Base-by-base conservation (phyloP, 140 eudicot genomes). In the Stevia rebaudiana region DNA sequence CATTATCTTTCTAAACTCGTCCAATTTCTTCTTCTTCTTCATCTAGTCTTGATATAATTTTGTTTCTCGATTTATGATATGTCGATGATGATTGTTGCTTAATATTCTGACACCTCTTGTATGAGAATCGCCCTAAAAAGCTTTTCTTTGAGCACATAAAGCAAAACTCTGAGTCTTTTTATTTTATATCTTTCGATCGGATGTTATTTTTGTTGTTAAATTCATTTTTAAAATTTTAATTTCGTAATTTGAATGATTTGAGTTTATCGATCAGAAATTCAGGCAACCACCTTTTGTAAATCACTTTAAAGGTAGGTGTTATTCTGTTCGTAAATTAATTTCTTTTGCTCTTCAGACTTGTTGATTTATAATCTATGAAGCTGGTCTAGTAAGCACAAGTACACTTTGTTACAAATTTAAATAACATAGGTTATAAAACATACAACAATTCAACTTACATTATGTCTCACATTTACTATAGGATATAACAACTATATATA, bases 41-140 rank as follows among this genome's bases (percentile, higher is more conserved):
- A 37, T 8, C 7, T 37, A 2, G 7, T 37, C 10, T 10, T 37
- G 2, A 37, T 37, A 50, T 21, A 48, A 17, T 6, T 50, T 4
- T 21, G 17, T 47, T 47, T 22, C 12, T 33, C 18, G 35, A 39
- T 23, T 13, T 63, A 6, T 1, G 10, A 63, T 46, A 11, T 21
- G 69, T 79, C 78, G 19, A 30, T 54, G 85, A 80, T 68, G 81
- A 80, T 18, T 39, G 61, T 13, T 76, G 79, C 79, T 73, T 79
- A 47, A 56, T 59, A 52, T 81, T 81, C 86, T 78, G 86, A 81
- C 86, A 81, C 86, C 86, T 81, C 86, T 81, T 81, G 86, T 81
- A 77, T 81, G 86, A 81, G 86, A 77, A 64, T 10, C 9, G 74
- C 51, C 69, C 30, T 33, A 28, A 43, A 36, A 74, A 60, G 56